Evolutionary conservation across 768 basidiomycete species (phyloP).

Genomic region (Coprinopsis cinerea): DNA sequence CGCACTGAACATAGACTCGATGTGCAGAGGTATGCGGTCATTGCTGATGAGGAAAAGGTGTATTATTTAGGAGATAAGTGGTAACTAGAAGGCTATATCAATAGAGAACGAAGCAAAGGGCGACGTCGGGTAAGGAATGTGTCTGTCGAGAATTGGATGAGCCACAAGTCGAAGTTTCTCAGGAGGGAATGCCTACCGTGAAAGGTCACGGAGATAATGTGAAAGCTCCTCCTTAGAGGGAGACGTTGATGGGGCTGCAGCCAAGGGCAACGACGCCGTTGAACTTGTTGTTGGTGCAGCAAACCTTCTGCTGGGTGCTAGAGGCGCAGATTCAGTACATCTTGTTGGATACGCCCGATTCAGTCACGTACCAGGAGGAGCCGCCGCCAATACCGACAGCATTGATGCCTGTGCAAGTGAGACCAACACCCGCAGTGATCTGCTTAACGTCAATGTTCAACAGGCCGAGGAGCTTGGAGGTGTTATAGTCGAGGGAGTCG

Average conservation of each 20-base stretch:
- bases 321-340: not conserved
- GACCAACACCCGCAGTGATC: constrained; percentile 14
- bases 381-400: constrained; percentile 19
- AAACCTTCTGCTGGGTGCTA: constrained; percentile 1
- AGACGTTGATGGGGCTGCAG: constrained; percentile 1
- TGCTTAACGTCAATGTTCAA: constrained; percentile 2
- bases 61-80: no score
- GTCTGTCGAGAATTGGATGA: no score
- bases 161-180: no score
- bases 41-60: no score
- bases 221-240: not conserved
- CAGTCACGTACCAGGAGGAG: constrained; percentile 15
- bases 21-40: no score
- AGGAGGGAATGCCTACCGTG: no score
- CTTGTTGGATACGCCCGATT: not conserved
- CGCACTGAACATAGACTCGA: no score
- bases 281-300: constrained; percentile 2
- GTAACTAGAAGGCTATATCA: no score
- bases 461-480: constrained; percentile 7
- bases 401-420: constrained; percentile 20
- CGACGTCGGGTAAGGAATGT: no score
- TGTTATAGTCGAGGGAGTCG: not conserved
- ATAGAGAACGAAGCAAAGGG: no score
- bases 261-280: constrained; percentile 1
- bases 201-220: not conserved